These are phyloP conservation scores for Aspergillus brasiliensis DNA, from an alignment of 2,329 filamentous ascomycete genomes.

Conservation along the genomic window DNA sequence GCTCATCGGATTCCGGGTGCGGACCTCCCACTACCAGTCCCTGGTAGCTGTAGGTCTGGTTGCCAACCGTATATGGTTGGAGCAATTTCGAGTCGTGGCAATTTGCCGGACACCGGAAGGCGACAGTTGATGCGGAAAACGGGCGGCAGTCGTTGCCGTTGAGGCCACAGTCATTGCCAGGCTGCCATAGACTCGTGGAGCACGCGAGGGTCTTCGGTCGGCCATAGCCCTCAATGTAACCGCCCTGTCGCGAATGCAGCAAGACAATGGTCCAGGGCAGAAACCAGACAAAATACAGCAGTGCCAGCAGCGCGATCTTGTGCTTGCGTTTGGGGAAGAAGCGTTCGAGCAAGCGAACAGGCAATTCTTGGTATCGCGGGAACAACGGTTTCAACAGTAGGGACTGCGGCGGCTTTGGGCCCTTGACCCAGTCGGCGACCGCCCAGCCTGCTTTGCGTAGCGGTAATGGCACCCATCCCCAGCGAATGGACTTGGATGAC, in stretches of 20 bases:
- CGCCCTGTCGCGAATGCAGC: constrained; percentile 48
- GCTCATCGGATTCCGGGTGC: constrained; percentile 36
- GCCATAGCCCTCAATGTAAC: constrained; percentile 53
- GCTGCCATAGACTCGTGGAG: constrained; percentile 49
- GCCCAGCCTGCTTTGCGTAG: constrained; percentile 48
- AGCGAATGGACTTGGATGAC: constrained; percentile 50
- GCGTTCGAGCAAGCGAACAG: constrained; percentile 45
- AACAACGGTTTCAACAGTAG: constrained; percentile 51
- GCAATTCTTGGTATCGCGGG: constrained; percentile 50
- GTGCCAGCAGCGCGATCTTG: constrained; percentile 45
- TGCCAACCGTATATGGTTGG: constrained; percentile 55
- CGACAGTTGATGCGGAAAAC: constrained; percentile 54
- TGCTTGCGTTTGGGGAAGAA: constrained; percentile 51
- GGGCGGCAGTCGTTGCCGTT: constrained; percentile 60
- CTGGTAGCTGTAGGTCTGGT: constrained; percentile 54
- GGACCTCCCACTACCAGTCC: constrained; percentile 56
- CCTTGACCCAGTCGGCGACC: constrained; percentile 49
- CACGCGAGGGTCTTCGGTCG: constrained; percentile 49
- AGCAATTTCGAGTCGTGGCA: constrained; percentile 52
- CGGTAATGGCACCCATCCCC: constrained; percentile 51
- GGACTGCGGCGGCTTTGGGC: constrained; percentile 49
- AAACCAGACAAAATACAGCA: constrained; percentile 51
- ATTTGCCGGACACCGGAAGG: constrained; percentile 60
- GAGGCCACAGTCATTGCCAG: constrained; percentile 53
- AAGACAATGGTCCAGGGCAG: constrained; percentile 50